Percentiles rank a stretch among this genome's conserved stretches.
Conservation (phyloP, 768 basidiomycete genomes). For the Amanita rimosa region DNA sequence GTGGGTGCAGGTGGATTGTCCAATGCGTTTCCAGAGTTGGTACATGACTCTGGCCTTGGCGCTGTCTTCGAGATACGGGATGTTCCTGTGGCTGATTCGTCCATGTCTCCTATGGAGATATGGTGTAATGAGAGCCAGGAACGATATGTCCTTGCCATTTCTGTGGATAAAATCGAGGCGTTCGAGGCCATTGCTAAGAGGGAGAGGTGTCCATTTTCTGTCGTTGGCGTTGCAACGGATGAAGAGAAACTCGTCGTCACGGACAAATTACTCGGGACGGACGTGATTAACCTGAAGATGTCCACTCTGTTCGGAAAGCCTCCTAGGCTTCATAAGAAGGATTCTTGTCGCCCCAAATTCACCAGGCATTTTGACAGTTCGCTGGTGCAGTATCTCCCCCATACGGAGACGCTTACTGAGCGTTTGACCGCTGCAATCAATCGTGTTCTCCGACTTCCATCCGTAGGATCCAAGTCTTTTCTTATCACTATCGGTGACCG, state of each 20-base stretch:
- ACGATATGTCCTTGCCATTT: slow-evolving; percentile 89
- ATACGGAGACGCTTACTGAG: slow-evolving; percentile 23
- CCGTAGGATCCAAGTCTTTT: slow-evolving; percentile 94
- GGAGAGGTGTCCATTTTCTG: slow-evolving; percentile 88
- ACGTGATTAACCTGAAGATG: slow-evolving; percentile 88
- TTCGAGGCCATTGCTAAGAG: slow-evolving; percentile 76
- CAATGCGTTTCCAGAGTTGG: slow-evolving; percentile 93
- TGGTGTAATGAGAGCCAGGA: slow-evolving; percentile 99
- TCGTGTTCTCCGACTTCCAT: slow-evolving; percentile 83
- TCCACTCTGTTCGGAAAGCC: slow-evolving; percentile 94
- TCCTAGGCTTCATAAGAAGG: slow-evolving; percentile 78
- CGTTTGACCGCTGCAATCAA: slow-evolving; percentile 55
- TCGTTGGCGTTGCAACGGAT: slow-evolving; percentile 81
- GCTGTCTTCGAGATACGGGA: slow-evolving; percentile 91
- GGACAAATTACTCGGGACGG: slow-evolving; percentile 66
- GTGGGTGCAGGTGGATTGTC: slow-evolving; percentile 96
- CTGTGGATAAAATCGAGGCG: slow-evolving; percentile 40
- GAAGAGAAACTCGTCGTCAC: slow-evolving; percentile 82
- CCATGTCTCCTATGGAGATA: slow-evolving; percentile 99
- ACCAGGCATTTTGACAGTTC: slow-evolving; percentile 56
- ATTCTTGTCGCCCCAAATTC: slow-evolving; percentile 31
- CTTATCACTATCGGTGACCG: slow-evolving; percentile 98
- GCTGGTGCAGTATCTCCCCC: slow-evolving; percentile 56
- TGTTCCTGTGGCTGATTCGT: slow-evolving; percentile 81
- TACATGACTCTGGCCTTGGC: slow-evolving; percentile 91